Evolutionary conservation across 2,329 filamentous ascomycete genomes (phyloP).

Genomic region (Botrytis hyacinthi): DNA sequence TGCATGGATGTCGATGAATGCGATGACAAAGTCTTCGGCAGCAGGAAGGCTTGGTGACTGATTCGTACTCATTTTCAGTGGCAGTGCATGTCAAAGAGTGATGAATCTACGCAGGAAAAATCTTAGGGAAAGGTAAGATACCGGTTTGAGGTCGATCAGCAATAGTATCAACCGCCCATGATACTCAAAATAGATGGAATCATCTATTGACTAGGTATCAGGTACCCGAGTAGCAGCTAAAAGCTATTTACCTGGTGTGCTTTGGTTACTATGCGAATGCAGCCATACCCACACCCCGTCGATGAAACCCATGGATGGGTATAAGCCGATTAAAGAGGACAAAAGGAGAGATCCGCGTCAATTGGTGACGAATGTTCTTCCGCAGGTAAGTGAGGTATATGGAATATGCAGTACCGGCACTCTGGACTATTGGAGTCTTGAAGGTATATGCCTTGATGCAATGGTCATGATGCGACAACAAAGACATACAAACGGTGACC

Average conservation of each 20-base stretch:
- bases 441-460: neutral
- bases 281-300: neutral
- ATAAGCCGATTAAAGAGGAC: slow-evolving; percentile 1
- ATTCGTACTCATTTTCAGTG: slow-evolving; percentile 4
- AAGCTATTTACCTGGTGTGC: neutral
- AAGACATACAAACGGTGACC: neutral
- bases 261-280: neutral
- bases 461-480: neutral
- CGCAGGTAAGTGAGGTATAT: neutral
- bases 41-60: slow-evolving; percentile 1
- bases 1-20: neutral
- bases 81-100: slow-evolving; percentile 5
- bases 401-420: neutral
- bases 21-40: slow-evolving; percentile 4
- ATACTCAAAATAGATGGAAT: slow-evolving; percentile 5
- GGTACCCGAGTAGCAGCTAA: neutral
- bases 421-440: neutral
- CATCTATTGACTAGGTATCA: neutral
- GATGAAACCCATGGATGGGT: neutral
- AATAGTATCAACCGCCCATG: neutral
- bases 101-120: neutral
- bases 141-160: neutral
- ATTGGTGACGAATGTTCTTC: neutral
- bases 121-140: neutral
- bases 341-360: neutral